These are phyloP conservation scores for Colletotrichum cuscutae DNA, from an alignment of 2,329 filamentous ascomycete species.

Conservation along the genomic window DNA sequence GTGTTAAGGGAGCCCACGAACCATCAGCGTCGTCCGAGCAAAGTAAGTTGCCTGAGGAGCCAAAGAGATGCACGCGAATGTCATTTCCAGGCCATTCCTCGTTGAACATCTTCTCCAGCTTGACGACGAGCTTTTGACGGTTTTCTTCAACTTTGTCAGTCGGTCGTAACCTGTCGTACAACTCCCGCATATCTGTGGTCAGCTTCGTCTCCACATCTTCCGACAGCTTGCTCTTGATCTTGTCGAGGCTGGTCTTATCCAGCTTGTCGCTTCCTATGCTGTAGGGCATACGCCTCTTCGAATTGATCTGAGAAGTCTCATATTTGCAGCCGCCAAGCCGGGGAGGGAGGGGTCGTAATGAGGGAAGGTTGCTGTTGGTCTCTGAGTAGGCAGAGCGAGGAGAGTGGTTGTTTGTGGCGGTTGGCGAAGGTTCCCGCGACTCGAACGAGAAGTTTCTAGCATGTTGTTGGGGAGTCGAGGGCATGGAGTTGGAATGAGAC, in stretches of 20 bases:
- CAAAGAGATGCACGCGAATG: slow-evolving; percentile 93
- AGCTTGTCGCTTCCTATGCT: slow-evolving; percentile 84
- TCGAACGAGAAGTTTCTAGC: slow-evolving; percentile 83
- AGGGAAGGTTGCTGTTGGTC: slow-evolving; percentile 78
- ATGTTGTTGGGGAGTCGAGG: slow-evolving; percentile 92
- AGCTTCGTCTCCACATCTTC: slow-evolving; percentile 80
- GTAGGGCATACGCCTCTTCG: slow-evolving; percentile 90
- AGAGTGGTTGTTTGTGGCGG: slow-evolving; percentile 80
- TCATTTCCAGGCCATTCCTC: slow-evolving; percentile 91
- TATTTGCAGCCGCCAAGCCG: slow-evolving; percentile 79
- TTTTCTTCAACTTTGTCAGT: slow-evolving; percentile 82
- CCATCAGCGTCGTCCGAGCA: slow-evolving; percentile 97
- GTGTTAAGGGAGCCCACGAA: slow-evolving; percentile 56
- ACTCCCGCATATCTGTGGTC: slow-evolving; percentile 82
- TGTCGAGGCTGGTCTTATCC: slow-evolving; percentile 76
- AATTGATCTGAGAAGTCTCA: slow-evolving; percentile 86
- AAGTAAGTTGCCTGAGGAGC: slow-evolving; percentile 95
- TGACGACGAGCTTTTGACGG: slow-evolving; percentile 80
- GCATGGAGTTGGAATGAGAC: slow-evolving; percentile 85
- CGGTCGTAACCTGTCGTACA: slow-evolving; percentile 88
- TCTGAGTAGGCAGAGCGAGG: slow-evolving; percentile 92
- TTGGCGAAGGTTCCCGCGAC: slow-evolving; percentile 84
- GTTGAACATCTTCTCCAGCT: slow-evolving; percentile 89
- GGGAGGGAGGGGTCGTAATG: slow-evolving; percentile 72
- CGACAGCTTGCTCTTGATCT: slow-evolving; percentile 76